Evolutionary conservation across 2,329 filamentous ascomycete species (phyloP), one percentile per base, ranked within the genome.

Genomic region (Pyricularia grisea): DNA sequence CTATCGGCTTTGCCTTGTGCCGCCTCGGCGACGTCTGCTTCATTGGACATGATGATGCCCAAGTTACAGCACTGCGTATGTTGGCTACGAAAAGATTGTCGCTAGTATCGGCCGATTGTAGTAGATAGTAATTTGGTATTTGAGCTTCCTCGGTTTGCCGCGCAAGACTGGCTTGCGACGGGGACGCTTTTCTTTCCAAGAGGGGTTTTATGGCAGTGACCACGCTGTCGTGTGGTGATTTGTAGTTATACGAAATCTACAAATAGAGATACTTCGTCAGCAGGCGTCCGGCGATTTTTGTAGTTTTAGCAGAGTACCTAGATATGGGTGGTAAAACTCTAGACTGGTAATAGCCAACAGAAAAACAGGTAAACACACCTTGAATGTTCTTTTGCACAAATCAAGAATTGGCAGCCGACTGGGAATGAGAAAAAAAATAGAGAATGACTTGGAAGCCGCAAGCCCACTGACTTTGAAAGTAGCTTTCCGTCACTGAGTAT

Each of bases 1-100:
- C 75, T 74, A 67, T 75, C 75, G 3, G 69, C 68, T 28, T 64
- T 68, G 12, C 20, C n/a, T 25, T 64, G 67, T 20, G 55, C 28
- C 67, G 58, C 55, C 17, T 68, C 67, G 28, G 27, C 42, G 6
- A 30, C 63, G 11, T 30, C 63, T 36, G 42, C 17, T 33, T 67
- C 66, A 50, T 61, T 67, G 58, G 66, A 67, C 66, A n/a, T n/a
- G n/a, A 67, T 67, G 25, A 50, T 25, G 20, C 6, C n/a, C 14
- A 36, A 10, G 11, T 30, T 25, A 55, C 9, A 14, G 33, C 36
- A 6, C 23, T 61, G 42, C 42, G 42, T 33, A 20, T 50, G n/a
- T 50, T 2, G n/a, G 17, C 42, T n/a, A 50, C 17, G 42, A 4
- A 50, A 20, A n/a, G 3, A n/a, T 20, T 50, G 5, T 50, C 17